Evolutionary conservation across 2,329 filamentous ascomycete species (phyloP).

Genomic region (Sclerotinia spermophila): DNA sequence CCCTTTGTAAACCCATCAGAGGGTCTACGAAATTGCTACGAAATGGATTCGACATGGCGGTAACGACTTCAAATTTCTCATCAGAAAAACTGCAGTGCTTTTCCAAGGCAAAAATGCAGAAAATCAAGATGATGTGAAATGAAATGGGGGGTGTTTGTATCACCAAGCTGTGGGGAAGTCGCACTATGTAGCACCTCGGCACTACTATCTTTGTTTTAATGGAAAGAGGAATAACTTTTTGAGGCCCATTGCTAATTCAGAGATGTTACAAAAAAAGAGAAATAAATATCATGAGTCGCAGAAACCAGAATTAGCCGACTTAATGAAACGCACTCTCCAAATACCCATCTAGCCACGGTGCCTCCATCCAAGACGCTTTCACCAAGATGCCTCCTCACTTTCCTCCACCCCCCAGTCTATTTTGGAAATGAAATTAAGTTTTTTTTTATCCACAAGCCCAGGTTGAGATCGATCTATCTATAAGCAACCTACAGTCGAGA

Average conservation of each 20-base stretch:
- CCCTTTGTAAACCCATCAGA: background rate
- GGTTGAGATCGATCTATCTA: background rate
- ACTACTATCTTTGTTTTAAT: background rate
- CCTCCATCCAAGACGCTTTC: no score
- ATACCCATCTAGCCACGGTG: no score
- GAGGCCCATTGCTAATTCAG: background rate
- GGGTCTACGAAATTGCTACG: background rate
- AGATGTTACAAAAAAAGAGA: background rate
- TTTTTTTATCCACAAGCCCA: background rate
- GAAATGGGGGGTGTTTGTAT: background rate
- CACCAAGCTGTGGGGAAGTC: no score
- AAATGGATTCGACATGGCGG: background rate
- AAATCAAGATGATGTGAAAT: background rate
- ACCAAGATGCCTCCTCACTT: background rate
- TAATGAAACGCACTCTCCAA: no score
- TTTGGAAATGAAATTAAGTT: background rate
- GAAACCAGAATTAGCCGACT: background rate
- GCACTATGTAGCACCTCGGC: background rate
- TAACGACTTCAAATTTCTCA: background rate
- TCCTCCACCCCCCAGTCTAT: background rate
- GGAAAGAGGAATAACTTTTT: background rate
- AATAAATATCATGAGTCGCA: background rate
- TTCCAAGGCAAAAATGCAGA: background rate
- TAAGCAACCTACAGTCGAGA: background rate
- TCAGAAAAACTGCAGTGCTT: background rate